Conservation (phyloP, 2,329 filamentous ascomycete species). For the Dactylonectria estremocensis region DNA sequence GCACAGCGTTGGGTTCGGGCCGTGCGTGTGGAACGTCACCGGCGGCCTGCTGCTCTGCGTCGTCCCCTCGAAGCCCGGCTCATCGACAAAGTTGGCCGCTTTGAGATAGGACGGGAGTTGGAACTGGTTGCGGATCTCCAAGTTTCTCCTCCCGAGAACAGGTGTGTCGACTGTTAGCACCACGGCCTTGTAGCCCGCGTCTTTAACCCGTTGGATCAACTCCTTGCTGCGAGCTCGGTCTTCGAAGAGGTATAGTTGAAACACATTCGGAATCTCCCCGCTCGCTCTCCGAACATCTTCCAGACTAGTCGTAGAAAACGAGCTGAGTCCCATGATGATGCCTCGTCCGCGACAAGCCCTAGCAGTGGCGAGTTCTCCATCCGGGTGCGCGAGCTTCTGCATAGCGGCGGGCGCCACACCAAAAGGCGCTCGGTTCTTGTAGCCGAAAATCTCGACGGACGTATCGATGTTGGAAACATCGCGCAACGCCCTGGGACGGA, state of each 20-base stretch:
- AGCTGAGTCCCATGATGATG: not conserved
- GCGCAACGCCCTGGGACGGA: slow-evolving; percentile 10
- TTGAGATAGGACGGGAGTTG: no score
- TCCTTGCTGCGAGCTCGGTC: slow-evolving; percentile 5
- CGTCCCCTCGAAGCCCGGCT: no score
- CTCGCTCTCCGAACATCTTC: slow-evolving; percentile 55
- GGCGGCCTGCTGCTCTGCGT: no score
- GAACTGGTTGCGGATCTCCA: slow-evolving; percentile 35
- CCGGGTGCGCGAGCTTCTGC: slow-evolving; percentile 21
- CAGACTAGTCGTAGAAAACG: slow-evolving; percentile 5
- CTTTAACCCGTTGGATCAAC: not conserved
- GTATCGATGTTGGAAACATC: slow-evolving; percentile 16
- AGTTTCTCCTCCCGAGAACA: slow-evolving; percentile 37
- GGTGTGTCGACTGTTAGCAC: slow-evolving; percentile 46
- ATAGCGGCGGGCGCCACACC: slow-evolving; percentile 19
- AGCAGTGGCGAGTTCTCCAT: slow-evolving; percentile 16
- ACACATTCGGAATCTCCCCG: slow-evolving; percentile 9
- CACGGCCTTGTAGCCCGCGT: slow-evolving; percentile 42
- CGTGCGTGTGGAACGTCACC: no score
- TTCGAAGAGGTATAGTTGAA: slow-evolving; percentile 11
- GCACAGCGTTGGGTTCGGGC: no score
- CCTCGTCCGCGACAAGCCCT: not conserved
- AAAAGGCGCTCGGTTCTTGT: not conserved
- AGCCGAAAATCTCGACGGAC: not conserved
- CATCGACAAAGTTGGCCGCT: no score